Conservation (phyloP, 2,329 filamentous ascomycete genomes). For the Pseudohalonectria lignicola region DNA sequence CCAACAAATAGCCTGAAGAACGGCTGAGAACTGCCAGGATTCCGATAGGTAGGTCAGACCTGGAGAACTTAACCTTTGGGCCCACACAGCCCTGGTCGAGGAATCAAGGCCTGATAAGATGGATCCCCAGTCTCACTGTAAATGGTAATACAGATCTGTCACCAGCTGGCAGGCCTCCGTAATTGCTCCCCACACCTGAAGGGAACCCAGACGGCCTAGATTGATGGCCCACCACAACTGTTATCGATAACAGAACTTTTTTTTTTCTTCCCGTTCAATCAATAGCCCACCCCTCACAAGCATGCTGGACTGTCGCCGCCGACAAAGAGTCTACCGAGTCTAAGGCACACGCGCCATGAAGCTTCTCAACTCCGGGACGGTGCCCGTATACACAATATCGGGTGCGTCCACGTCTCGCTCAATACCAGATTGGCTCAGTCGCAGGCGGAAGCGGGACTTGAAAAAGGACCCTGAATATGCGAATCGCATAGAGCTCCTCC, state of each 20-base stretch:
- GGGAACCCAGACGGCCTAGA: too few relatives aligned
- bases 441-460: conserved; percentile 78
- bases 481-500: conserved; percentile 85
- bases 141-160: too few relatives aligned
- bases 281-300: too few relatives aligned
- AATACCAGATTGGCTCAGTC: conserved; percentile 89
- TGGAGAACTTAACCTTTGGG: too few relatives aligned
- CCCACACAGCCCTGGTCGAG: too few relatives aligned
- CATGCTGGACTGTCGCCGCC: too few relatives aligned
- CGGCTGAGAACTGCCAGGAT: background rate
- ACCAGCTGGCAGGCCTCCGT: too few relatives aligned
- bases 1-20: background rate
- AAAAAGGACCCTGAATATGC: conserved; percentile 91
- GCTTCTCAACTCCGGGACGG: conserved; percentile 10
- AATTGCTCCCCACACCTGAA: too few relatives aligned
- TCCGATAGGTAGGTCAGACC: too few relatives aligned
- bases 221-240: background rate
- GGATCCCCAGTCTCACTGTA: too few relatives aligned
- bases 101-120: too few relatives aligned
- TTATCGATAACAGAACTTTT: conserved; percentile 4
- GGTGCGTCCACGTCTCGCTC: conserved; percentile 80
- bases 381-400: conserved; percentile 67
- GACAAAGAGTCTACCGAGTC: too few relatives aligned
- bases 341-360: conserved; percentile 12
- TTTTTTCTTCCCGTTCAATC: conserved; percentile 2